Percentiles rank a stretch among this genome's conserved stretches.
Conservation (phyloP, 768 basidiomycete species). For the Phylloporus sp. region DNA sequence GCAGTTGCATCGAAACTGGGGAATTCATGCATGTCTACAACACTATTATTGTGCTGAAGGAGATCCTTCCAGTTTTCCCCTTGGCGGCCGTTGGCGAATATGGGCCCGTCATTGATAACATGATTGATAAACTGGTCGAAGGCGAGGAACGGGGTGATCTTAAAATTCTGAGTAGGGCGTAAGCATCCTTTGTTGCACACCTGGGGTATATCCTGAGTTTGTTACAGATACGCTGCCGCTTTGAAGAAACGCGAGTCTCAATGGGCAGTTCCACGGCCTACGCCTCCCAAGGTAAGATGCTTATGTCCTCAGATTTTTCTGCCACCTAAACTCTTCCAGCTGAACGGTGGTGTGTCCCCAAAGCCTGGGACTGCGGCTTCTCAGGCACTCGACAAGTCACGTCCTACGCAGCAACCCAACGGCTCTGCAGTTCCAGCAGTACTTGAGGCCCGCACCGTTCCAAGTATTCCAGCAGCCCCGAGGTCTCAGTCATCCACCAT, state of each 20-base stretch:
- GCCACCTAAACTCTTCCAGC: conserved; percentile 9
- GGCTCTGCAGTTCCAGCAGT: conserved; percentile 32
- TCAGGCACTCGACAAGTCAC: conserved; percentile 32
- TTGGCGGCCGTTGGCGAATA: conserved; percentile 53
- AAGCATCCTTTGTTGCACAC: conserved; percentile 27
- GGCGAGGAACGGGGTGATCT: conserved; percentile 81
- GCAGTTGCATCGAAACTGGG: conserved; percentile 75
- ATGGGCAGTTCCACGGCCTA: conserved; percentile 39
- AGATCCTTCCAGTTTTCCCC: conserved; percentile 88
- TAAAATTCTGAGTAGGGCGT: conserved; percentile 78
- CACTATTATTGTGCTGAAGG: conserved; percentile 88
- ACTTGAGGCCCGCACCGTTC: conserved; percentile 33
- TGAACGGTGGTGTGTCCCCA: conserved; percentile 30
- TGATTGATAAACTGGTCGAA: conserved; percentile 65
- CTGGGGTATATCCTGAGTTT: conserved; percentile 4
- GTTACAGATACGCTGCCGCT: conserved; percentile 62
- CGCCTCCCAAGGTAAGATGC: conserved; percentile 32
- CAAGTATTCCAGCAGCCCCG: conserved; percentile 42
- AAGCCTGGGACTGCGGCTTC: conserved; percentile 23
- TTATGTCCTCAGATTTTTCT: background rate
- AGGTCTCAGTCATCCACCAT: conserved; percentile 48
- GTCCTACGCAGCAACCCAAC: conserved; percentile 36
- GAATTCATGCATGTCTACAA: conserved; percentile 99
- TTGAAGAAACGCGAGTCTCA: conserved; percentile 68
- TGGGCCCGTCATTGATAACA: conserved; percentile 52